Percentiles rank a stretch among this genome's conserved stretches.
Evolutionary conservation across 176 grass and related monocot genomes (phyloP).

Genomic region (Microstegium vimineum): DNA sequence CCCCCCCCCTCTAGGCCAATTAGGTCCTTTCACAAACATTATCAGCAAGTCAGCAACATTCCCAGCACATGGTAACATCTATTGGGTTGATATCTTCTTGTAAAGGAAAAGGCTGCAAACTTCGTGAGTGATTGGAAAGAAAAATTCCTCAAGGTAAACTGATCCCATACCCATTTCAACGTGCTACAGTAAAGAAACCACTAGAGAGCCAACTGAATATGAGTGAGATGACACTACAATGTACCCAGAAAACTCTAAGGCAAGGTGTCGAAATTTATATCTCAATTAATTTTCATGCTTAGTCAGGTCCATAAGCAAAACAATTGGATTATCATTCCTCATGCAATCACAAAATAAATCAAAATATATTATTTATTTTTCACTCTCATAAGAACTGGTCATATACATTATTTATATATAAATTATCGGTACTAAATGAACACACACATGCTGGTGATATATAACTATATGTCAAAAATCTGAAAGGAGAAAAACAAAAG

Average conservation of each 20-base stretch:
- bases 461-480: neutral
- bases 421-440: neutral
- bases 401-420: slow-evolving; percentile 18
- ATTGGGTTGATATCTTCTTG: neutral
- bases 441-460: neutral
- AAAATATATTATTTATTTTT: slow-evolving; percentile 1
- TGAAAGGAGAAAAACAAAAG: neutral
- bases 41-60: slow-evolving; percentile 9
- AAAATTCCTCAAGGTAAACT: neutral
- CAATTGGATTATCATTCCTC: neutral
- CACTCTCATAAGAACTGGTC: neutral
- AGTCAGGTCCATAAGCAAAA: neutral
- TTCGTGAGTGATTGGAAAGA: neutral
- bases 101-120: neutral
- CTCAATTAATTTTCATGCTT: neutral
- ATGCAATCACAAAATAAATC: slow-evolving; percentile 1
- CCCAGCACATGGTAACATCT: slow-evolving; percentile 10
- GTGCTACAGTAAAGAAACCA: neutral
- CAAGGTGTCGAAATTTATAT: neutral
- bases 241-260: neutral
- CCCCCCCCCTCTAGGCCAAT: too few relatives aligned
- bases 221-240: neutral
- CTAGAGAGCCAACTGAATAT: neutral
- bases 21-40: too few relatives aligned
- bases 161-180: neutral